Conservation (phyloP, 2,329 filamentous ascomycete species). For the Pseudocercospora cruenta region DNA sequence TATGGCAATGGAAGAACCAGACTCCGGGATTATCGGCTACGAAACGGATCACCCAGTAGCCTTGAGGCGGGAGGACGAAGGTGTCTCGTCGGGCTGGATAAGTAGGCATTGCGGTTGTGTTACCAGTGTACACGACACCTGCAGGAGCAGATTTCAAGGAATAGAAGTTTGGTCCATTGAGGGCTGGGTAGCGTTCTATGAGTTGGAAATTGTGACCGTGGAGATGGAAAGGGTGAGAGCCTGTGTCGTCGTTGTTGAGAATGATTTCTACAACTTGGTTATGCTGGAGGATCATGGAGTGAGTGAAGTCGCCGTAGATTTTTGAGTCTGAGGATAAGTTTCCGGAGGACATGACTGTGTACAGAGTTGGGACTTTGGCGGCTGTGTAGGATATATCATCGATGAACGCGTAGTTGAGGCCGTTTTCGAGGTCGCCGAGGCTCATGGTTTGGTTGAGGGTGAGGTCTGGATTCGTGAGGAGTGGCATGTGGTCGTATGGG, state of each 20-base stretch:
- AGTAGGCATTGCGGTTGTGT: slow-evolving; percentile 34
- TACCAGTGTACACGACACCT: slow-evolving; percentile 16
- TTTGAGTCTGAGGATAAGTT: slow-evolving; percentile 46
- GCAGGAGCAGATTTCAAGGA: slow-evolving; percentile 47
- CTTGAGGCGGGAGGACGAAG: not conserved
- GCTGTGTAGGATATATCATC: slow-evolving; percentile 76
- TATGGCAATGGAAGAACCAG: slow-evolving; percentile 42
- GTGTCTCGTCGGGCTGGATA: slow-evolving; percentile 27
- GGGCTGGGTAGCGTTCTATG: slow-evolving; percentile 45
- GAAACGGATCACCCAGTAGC: slow-evolving; percentile 49
- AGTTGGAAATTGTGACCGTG: slow-evolving; percentile 54
- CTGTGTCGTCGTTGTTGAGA: slow-evolving; percentile 43
- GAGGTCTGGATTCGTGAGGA: slow-evolving; percentile 65
- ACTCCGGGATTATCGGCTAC: slow-evolving; percentile 55
- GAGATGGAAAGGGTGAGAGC: slow-evolving; percentile 57
- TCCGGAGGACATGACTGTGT: slow-evolving; percentile 69
- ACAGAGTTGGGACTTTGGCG: slow-evolving; percentile 78
- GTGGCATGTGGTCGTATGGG: slow-evolving; percentile 66
- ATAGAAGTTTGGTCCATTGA: slow-evolving; percentile 51
- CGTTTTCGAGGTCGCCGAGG: slow-evolving; percentile 70
- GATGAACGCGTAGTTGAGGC: slow-evolving; percentile 63
- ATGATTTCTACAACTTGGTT: slow-evolving; percentile 46
- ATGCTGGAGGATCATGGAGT: slow-evolving; percentile 46
- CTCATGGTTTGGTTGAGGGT: slow-evolving; percentile 60
- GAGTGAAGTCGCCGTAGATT: slow-evolving; percentile 37